phyloP scores from a whole-genome alignment of 441 rosid genomes.

The Dalechampia spathulata region DNA sequence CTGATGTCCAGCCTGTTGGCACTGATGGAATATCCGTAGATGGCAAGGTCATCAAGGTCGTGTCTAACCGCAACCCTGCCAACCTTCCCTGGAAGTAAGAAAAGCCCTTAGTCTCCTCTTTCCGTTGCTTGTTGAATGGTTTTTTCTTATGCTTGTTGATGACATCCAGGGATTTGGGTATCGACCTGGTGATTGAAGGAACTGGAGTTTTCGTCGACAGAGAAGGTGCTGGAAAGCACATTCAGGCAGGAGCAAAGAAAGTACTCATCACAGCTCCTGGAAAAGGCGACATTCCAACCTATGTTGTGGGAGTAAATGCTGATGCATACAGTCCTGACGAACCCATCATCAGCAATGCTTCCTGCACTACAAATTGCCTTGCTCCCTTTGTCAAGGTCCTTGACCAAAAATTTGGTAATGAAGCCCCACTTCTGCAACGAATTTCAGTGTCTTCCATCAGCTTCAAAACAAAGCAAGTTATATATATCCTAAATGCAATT shows the following conservation, averaged over 20 bases:
- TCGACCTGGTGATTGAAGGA: slow-evolving; percentile 93
- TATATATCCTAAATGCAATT: too few species aligned
- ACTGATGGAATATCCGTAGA: slow-evolving; percentile 78
- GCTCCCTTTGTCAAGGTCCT: slow-evolving; percentile 99
- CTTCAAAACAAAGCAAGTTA: too few species aligned
- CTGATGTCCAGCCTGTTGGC: slow-evolving; percentile 85
- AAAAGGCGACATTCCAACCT: slow-evolving; percentile 94
- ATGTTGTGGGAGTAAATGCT: slow-evolving; percentile 90
- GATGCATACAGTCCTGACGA: slow-evolving; percentile 62
- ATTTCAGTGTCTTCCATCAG: too few species aligned
- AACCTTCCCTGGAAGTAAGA: slow-evolving; percentile 88
- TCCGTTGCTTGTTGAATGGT: too few species aligned
- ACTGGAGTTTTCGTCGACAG: slow-evolving; percentile 95
- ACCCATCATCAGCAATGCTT: slow-evolving; percentile 91
- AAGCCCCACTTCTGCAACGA: too few species aligned
- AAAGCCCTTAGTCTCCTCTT: too few species aligned
- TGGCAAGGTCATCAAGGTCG: slow-evolving; percentile 91
- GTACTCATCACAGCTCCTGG: slow-evolving; percentile 96
- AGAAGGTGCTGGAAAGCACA: slow-evolving; percentile 96
- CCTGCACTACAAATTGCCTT: slow-evolving; percentile 96
- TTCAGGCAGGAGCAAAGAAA: slow-evolving; percentile 92
- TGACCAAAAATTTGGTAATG: slow-evolving; percentile 85
- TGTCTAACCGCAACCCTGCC: slow-evolving; percentile 65
- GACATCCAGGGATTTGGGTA: slow-evolving; percentile 55
- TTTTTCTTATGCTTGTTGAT: too few species aligned